These are phyloP conservation scores for Kernera saxatilis DNA, from an alignment of 345 rosid genomes.

Conservation along the genomic window DNA sequence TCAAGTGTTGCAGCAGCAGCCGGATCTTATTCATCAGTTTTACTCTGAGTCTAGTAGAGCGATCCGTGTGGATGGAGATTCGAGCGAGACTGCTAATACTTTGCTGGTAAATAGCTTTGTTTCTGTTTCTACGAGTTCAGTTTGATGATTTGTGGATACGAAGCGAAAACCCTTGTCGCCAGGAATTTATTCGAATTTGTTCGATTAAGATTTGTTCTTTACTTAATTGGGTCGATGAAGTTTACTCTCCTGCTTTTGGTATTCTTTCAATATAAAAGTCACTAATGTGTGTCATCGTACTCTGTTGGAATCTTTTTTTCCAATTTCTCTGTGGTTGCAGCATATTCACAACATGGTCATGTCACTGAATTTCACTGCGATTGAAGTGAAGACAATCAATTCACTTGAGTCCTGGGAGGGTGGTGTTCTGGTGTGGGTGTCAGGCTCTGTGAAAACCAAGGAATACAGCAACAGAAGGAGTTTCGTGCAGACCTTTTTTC, in stretches of 20 bases:
- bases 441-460: slow-evolving; percentile 76
- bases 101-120: slow-evolving; percentile 49
- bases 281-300: too few relatives aligned
- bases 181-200: too few relatives aligned
- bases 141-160: not conserved
- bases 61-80: slow-evolving; percentile 76
- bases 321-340: slow-evolving; percentile 34
- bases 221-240: not conserved
- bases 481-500: slow-evolving; percentile 83
- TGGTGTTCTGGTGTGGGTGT: slow-evolving; percentile 79
- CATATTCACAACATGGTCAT: slow-evolving; percentile 64
- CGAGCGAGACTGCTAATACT: slow-evolving; percentile 56
- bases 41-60: slow-evolving; percentile 65
- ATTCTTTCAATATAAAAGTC: too few relatives aligned
- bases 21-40: slow-evolving; percentile 85
- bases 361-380: slow-evolving; percentile 63
- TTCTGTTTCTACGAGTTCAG: not conserved
- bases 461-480: slow-evolving; percentile 56
- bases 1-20: slow-evolving; percentile 74
- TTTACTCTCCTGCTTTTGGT: too few relatives aligned
- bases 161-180: not conserved
- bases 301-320: too few relatives aligned
- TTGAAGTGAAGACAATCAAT: slow-evolving; percentile 95
- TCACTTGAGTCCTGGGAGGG: slow-evolving; percentile 78
- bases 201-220: slow-evolving; percentile 7